Conservation (phyloP, 2,329 filamentous ascomycete genomes). For the Colletotrichum cuscutae region DNA sequence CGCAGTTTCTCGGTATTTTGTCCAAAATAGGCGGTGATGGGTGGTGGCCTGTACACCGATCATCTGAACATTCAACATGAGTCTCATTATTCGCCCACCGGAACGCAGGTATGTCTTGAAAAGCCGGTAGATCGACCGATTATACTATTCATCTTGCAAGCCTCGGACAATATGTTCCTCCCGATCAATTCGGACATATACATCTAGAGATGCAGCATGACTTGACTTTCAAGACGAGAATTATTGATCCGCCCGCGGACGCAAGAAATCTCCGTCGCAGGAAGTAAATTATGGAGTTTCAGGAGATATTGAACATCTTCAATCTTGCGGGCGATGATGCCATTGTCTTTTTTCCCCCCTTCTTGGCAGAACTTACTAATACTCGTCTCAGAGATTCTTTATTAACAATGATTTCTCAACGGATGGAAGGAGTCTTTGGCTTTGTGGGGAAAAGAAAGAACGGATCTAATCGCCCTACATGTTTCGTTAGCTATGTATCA, state of each 20-base stretch:
- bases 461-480: too few relatives aligned
- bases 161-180: not conserved
- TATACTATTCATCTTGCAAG: too few relatives aligned
- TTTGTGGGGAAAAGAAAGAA: too few relatives aligned
- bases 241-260: not conserved
- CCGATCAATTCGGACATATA: not conserved
- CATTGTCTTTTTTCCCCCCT: too few relatives aligned
- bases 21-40: not conserved
- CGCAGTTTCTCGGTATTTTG: conserved; percentile 6
- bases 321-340: too few relatives aligned
- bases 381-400: too few relatives aligned
- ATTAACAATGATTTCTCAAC: too few relatives aligned
- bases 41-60: not conserved
- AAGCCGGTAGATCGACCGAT: not conserved
- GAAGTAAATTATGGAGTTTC: too few relatives aligned
- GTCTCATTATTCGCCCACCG: not conserved
- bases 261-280: not conserved
- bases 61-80: not conserved
- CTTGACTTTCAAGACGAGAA: not conserved
- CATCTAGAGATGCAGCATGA: not conserved
- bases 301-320: too few relatives aligned
- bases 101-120: not conserved
- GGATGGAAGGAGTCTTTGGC: too few relatives aligned
- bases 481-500: too few relatives aligned
- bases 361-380: too few relatives aligned